These are phyloP conservation scores for Spinellus fusiger DNA, from an alignment of 192 early-diverging fungal genomes.

Conservation along the genomic window DNA sequence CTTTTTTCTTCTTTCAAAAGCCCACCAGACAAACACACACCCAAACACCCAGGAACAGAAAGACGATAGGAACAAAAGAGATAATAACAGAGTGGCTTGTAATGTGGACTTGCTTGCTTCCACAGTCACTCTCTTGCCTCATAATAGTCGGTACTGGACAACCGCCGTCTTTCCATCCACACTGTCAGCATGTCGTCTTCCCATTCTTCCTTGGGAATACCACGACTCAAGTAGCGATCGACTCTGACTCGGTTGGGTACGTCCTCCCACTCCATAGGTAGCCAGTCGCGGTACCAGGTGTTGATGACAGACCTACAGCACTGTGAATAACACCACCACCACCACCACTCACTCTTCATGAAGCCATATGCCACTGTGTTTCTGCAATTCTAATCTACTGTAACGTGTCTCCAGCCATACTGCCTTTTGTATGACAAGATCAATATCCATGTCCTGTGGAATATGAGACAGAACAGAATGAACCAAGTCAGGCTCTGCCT, in stretches of 20 bases:
- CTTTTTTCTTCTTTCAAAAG: too few relatives aligned
- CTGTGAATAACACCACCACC: too few relatives aligned
- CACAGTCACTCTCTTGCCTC: too few relatives aligned
- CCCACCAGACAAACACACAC: too few relatives aligned
- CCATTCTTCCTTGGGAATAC: conserved; percentile 29
- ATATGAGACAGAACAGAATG: conserved; percentile 49
- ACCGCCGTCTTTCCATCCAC: conserved; percentile 14
- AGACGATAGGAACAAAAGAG: too few relatives aligned
- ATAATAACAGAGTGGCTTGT: too few relatives aligned
- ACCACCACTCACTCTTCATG: conserved; percentile 48
- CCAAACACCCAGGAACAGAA: too few relatives aligned
- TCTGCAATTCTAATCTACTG: conserved; percentile 38
- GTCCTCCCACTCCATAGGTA: conserved; percentile 1
- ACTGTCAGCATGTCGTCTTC: conserved; percentile 33
- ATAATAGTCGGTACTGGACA: background rate
- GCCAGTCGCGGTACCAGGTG: conserved; percentile 30
- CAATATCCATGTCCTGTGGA: conserved; percentile 41
- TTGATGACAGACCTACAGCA: conserved; percentile 31
- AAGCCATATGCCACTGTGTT: conserved; percentile 36
- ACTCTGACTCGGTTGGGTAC: conserved; percentile 24
- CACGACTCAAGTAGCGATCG: conserved; percentile 15
- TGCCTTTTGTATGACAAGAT: conserved; percentile 36
- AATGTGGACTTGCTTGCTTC: too few relatives aligned
- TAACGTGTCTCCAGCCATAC: conserved; percentile 35
- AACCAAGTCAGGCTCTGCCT: conserved; percentile 39